These are phyloP conservation scores for Diaporthe ampelina DNA, from an alignment of 2,329 filamentous ascomycete genomes.

Conservation along the genomic window DNA sequence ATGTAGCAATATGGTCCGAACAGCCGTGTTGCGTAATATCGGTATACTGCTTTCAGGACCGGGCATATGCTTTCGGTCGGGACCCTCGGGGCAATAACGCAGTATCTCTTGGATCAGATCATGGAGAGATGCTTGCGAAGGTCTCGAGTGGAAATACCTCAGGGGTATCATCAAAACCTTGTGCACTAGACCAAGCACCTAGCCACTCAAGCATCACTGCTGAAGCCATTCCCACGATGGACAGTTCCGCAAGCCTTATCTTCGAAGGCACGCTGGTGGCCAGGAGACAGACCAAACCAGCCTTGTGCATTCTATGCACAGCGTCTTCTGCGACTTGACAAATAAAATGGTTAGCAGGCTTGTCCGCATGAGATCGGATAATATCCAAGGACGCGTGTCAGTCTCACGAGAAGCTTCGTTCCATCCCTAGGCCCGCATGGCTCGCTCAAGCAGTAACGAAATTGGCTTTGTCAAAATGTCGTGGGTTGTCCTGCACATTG, in stretches of 20 bases:
- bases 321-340: constrained; percentile 22
- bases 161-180: not conserved
- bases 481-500: constrained; percentile 1
- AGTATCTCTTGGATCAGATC: not conserved
- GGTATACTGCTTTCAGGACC: not conserved
- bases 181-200: not conserved
- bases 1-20: constrained; percentile 1
- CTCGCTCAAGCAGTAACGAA: not conserved
- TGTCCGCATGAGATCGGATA: not conserved
- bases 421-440: not conserved
- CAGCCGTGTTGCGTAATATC: constrained; percentile 9
- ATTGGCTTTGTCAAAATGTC: constrained; percentile 12
- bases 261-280: not conserved
- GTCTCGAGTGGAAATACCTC: not conserved
- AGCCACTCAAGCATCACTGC: not conserved
- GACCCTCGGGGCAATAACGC: too few relatives aligned
- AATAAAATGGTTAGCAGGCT: constrained; percentile 16
- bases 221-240: not conserved
- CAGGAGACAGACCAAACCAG: not conserved
- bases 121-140: constrained; percentile 11
- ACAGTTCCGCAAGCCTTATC: not conserved
- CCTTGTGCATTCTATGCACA: not conserved
- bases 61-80: too few relatives aligned
- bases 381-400: not conserved
- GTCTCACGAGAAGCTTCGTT: not conserved